Evolutionary conservation across 2,329 filamentous ascomycete species (phyloP), one percentile per base, ranked within the genome.

Genomic region (Ciborinia camelliae): DNA sequence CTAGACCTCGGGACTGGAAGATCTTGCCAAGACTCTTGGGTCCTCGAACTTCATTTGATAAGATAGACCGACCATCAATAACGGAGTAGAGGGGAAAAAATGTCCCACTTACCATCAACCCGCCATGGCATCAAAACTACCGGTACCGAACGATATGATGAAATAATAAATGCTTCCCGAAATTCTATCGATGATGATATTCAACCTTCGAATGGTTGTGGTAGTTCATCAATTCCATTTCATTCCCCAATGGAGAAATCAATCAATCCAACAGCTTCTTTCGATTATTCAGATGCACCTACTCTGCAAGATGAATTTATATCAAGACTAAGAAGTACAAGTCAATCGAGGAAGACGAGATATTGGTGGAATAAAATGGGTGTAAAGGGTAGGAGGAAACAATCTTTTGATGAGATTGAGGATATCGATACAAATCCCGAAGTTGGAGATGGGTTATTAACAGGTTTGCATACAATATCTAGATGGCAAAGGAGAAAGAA

Each of bases 281-380:
- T 63, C 35, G 64, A 70, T 47, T 67, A 65, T 50, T 61, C 30
- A n/a, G 59, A 69, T 48, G n/a, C 62, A 23, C 50, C 54, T 15
- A 58, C 58, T 15, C 23, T 68, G 4, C 66, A 65, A 48, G 65
- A 68, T 69, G 67, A 39, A 15, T 66, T 69, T 47, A 23, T 15
- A 14, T 47, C 43, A 15, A 37, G 15, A 26, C 35, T 30, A 26
- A 54, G 48, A n/a, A 68, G 66, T 61, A 65, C 65, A 0, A 45
- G 65, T 0, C 60, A 62, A 26, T 7, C 50, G 2, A 59, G 65
- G n/a, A 67, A 64, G 59, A 68, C 53, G 59, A 51, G n/a, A 45
- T 61, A 53, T 66, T 53, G 65, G 32, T 60, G 57, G 57, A 30
- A 61, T 18, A 64, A 32, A 30, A 53, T 64, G 57, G 8, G 14